A percentile compares a stretch with the other conserved stretches of the same genome.
Evolutionary conservation across 83 land plant species (phyloP).

Genomic region (Thuja plicata): DNA sequence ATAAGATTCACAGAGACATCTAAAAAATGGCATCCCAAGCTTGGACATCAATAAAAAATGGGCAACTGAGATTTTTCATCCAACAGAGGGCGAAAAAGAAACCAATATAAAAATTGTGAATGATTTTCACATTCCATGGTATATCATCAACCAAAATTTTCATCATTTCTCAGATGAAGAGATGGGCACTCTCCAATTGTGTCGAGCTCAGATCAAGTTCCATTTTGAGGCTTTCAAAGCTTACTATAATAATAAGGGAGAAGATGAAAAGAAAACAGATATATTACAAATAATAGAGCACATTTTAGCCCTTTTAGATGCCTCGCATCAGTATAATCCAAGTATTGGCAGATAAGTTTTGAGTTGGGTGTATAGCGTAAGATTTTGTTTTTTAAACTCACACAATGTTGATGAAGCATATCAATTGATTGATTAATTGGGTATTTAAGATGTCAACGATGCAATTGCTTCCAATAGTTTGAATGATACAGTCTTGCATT

Average conservation of each 20-base stretch:
- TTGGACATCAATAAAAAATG: background rate
- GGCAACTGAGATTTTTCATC: background rate
- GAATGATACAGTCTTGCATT: too few relatives aligned
- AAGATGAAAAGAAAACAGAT: background rate
- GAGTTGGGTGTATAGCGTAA: background rate
- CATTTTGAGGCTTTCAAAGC: background rate
- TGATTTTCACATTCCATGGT: constrained; percentile 7
- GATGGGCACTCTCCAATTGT: background rate
- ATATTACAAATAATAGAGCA: background rate
- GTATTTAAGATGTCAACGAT: constrained; percentile 1
- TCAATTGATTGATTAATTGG: background rate
- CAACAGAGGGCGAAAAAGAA: background rate
- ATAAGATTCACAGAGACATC: background rate
- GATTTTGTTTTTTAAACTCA: background rate
- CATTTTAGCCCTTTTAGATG: background rate
- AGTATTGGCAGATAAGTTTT: background rate
- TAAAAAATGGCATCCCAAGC: background rate
- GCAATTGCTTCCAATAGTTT: background rate
- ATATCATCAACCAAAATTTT: background rate
- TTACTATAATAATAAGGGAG: background rate
- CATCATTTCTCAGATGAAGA: background rate
- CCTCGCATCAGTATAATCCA: background rate
- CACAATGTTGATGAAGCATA: background rate
- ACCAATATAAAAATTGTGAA: background rate
- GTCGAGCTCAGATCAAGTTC: background rate